Conservation (phyloP, 2,329 filamentous ascomycete species). For the Aspergillus latus region DNA sequence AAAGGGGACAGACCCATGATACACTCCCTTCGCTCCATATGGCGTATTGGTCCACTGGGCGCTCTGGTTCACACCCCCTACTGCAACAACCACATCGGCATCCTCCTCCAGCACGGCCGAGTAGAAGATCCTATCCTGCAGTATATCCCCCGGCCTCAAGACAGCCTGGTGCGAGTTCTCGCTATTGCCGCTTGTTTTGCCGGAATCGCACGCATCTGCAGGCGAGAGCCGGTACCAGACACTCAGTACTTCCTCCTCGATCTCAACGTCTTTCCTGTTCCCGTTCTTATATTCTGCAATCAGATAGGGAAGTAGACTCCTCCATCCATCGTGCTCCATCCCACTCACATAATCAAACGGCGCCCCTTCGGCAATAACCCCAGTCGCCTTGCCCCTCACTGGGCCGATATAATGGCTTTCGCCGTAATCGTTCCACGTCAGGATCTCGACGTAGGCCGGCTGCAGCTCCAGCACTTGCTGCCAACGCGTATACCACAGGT, state of each 20-base stretch:
- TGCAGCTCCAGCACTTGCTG: conserved; percentile 51
- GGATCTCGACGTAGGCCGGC: conserved; percentile 56
- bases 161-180: conserved; percentile 27
- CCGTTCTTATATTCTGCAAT: conserved; percentile 38
- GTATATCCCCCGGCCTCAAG: conserved; percentile 18
- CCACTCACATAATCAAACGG: conserved; percentile 38
- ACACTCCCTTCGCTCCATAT: conserved; percentile 32
- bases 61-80: conserved; percentile 28
- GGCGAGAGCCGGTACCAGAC: conserved; percentile 31
- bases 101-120: conserved; percentile 37
- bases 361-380: conserved; percentile 34
- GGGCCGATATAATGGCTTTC: conserved; percentile 62
- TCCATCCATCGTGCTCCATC: conserved; percentile 36
- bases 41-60: conserved; percentile 30
- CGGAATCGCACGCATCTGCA: conserved; percentile 22
- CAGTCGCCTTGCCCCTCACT: conserved; percentile 46
- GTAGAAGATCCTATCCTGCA: conserved; percentile 28
- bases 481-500: conserved; percentile 63
- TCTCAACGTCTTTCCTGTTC: conserved; percentile 16
- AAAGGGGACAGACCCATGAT: conserved; percentile 32
- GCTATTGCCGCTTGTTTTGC: conserved; percentile 32
- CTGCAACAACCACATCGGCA: conserved; percentile 31
- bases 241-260: conserved; percentile 27
- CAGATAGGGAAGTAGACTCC: conserved; percentile 34
- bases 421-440: conserved; percentile 63